Evolutionary conservation across 139 green algal genomes (phyloP).

Genomic region (Penium margaritaceum): DNA sequence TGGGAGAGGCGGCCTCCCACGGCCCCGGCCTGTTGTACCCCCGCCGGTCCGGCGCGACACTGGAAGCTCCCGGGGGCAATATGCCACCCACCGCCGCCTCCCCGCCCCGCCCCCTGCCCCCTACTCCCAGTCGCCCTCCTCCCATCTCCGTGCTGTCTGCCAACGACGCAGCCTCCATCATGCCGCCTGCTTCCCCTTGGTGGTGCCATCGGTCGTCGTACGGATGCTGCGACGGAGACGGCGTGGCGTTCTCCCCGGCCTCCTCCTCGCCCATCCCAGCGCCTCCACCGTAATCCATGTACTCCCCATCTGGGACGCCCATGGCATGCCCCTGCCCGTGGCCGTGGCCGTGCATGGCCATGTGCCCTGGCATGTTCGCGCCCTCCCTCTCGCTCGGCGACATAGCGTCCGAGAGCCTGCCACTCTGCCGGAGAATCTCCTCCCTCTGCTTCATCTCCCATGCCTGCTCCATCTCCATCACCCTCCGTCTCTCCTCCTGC

Average conservation of each 20-base stretch:
- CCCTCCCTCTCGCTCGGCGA: neutral
- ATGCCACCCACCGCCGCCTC: neutral
- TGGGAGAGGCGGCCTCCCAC: neutral
- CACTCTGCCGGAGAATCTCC: too few relatives aligned
- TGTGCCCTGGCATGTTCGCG: neutral
- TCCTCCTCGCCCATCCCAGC: neutral
- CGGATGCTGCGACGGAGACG: too few relatives aligned
- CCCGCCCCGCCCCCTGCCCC: neutral
- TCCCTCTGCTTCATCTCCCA: slow-evolving; percentile 4
- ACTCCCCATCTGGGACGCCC: neutral
- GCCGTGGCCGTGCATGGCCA: neutral
- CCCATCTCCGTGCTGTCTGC: neutral
- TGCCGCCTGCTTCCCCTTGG: too few relatives aligned
- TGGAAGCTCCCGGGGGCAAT: too few relatives aligned
- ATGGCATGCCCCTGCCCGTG: neutral
- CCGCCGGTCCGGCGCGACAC: too few relatives aligned
- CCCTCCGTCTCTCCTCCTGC: too few relatives aligned
- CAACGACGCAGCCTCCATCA: too few relatives aligned
- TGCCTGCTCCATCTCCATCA: slow-evolving; percentile 4
- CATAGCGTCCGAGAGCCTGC: too few relatives aligned
- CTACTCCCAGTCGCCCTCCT: neutral
- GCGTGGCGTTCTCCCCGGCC: neutral
- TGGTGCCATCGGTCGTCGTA: too few relatives aligned
- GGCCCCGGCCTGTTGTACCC: too few relatives aligned
- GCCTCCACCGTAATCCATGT: neutral